Conservation (phyloP, 164 flowering plant species). For the Macadamia integrifolia region DNA sequence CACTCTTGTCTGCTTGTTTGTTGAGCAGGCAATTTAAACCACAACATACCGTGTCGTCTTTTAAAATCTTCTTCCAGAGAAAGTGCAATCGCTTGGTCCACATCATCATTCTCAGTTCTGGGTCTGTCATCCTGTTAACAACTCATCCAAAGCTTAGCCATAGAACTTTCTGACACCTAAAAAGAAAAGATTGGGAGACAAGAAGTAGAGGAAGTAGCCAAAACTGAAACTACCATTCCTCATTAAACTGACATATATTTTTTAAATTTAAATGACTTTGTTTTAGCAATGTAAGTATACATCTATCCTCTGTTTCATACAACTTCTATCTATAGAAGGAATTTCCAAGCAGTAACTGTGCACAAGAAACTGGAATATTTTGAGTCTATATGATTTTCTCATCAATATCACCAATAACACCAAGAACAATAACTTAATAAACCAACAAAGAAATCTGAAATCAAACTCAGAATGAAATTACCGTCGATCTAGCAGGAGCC, state of each 20-base stretch:
- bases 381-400: not conserved
- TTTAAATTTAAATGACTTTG: no score
- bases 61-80: slow-evolving; percentile 60
- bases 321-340: no score
- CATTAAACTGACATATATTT: no score
- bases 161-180: slow-evolving; percentile 2
- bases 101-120: slow-evolving; percentile 23
- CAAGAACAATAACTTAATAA: not conserved
- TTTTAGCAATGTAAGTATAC: no score
- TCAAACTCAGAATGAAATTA: slow-evolving; percentile 19
- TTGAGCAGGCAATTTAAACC: not conserved
- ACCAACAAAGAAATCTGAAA: not conserved
- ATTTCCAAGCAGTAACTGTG: no score
- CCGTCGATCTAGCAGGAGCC: slow-evolving; percentile 60
- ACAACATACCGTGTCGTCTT: slow-evolving; percentile 50
- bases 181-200: not conserved
- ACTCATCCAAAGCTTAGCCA: slow-evolving; percentile 2
- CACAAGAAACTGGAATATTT: not conserved
- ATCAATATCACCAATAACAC: not conserved
- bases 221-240: not conserved
- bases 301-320: no score
- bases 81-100: slow-evolving; percentile 50
- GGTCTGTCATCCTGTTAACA: slow-evolving; percentile 19
- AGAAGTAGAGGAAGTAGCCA: no score
- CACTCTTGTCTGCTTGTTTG: no score